Evolutionary conservation across 1,284 basidiomycete genomes (phyloP).

Genomic region (Chiua sp.): DNA sequence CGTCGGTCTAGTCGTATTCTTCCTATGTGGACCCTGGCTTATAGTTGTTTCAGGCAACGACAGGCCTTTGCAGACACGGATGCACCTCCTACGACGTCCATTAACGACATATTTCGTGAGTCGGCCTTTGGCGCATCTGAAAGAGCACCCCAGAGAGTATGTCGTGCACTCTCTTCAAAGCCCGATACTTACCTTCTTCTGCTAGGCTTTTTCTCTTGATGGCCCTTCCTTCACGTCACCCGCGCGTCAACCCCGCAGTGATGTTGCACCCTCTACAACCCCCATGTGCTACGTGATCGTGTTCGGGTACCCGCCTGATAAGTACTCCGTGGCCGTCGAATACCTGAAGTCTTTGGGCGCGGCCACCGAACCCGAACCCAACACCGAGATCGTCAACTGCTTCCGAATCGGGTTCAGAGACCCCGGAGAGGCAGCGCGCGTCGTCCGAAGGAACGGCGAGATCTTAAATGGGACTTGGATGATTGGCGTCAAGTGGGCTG

Average conservation of each 20-base stretch:
- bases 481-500: slow-evolving; percentile 83
- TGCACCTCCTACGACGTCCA: slow-evolving; percentile 71
- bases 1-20: slow-evolving; percentile 36
- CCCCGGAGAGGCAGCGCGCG: slow-evolving; percentile 71
- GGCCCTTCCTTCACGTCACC: slow-evolving; percentile 26
- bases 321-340: slow-evolving; percentile 68
- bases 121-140: slow-evolving; percentile 35
- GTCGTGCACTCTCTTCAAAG: slow-evolving; percentile 19
- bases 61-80: slow-evolving; percentile 71
- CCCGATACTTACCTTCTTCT: slow-evolving; percentile 1
- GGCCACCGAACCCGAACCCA: slow-evolving; percentile 66
- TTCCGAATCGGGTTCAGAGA: slow-evolving; percentile 75
- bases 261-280: slow-evolving; percentile 35
- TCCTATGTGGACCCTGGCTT: not conserved
- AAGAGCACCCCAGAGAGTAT: slow-evolving; percentile 35
- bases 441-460: slow-evolving; percentile 80
- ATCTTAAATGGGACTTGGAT: slow-evolving; percentile 76
- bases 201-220: slow-evolving; percentile 31
- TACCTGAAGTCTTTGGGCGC: slow-evolving; percentile 73
- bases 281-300: slow-evolving; percentile 63
- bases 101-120: slow-evolving; percentile 73
- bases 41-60: slow-evolving; percentile 49
- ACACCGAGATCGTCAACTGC: slow-evolving; percentile 68
- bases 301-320: slow-evolving; percentile 78
- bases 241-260: slow-evolving; percentile 37